These are phyloP conservation scores for Monoraphidium neglectum DNA, from an alignment of 139 green algal species.

Conservation along the genomic window DNA sequence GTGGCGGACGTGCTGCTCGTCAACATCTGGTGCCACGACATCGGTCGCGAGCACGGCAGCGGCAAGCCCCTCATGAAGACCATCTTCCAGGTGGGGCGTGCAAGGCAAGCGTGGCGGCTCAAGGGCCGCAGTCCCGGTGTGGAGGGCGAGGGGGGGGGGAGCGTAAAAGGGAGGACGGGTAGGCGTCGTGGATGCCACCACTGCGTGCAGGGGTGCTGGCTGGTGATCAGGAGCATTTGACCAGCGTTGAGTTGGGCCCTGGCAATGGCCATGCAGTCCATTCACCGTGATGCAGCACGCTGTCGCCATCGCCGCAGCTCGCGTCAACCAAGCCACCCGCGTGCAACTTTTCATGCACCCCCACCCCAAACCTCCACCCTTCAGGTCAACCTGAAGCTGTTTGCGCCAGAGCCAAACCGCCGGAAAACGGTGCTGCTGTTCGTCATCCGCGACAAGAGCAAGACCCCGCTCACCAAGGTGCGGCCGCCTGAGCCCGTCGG, in stretches of 20 bases:
- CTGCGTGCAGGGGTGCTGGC: not conserved
- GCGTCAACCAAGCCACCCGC: no score
- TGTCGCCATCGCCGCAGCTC: not conserved
- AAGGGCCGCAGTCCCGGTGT: not conserved
- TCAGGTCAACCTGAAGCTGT: constrained; percentile 98
- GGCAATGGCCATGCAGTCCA: not conserved
- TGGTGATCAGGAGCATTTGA: not conserved
- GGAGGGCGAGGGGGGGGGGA: no score
- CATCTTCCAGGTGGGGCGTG: constrained; percentile 86
- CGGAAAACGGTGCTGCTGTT: constrained; percentile 91
- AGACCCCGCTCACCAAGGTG: constrained; percentile 82
- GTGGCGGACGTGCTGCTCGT: constrained; percentile 94
- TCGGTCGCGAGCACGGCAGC: constrained; percentile 92
- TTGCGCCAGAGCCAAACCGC: constrained; percentile 75
- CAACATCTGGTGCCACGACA: constrained; percentile 99
- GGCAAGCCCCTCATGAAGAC: constrained; percentile 98
- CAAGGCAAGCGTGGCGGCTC: not conserved
- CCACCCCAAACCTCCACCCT: no score
- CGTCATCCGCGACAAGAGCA: constrained; percentile 95
- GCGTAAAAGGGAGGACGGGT: not conserved
- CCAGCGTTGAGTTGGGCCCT: no score
- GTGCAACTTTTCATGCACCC: not conserved
- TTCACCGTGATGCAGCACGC: no score
- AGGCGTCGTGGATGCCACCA: not conserved
- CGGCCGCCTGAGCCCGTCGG: constrained; percentile 53